Evolutionary conservation across 2,329 filamentous ascomycete species (phyloP), one percentile per base, ranked within the genome.

Genomic region (Mycosphaerella sp.): DNA sequence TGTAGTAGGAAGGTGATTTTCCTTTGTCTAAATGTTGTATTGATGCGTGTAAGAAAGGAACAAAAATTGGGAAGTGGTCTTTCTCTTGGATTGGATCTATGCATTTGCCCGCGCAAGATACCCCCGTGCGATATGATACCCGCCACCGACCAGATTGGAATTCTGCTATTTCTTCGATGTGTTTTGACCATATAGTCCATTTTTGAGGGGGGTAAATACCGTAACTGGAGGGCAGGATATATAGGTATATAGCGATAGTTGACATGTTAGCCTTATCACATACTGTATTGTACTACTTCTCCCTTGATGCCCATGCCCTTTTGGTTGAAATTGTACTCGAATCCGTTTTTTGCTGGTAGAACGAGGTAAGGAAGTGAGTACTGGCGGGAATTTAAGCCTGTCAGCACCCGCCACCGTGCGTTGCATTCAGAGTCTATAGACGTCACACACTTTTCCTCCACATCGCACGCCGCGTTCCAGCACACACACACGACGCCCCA

Each of bases 11-110:
- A 51, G 38, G 38, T 23, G 39, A 44, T 51, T 45, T 45, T 51
- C 48, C 14, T 51, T 36, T 51, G 48, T 51, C 17, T 4, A 26
- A 51, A 32, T 44, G 5, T 23, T 43, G 34, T 51, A 26, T 51
- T 51, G 40, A 51, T 51, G 41, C 44, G 48, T 38, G 42, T 38
- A n/a, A 38, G 21, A 44, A 4, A 6, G 40, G 11, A 12, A 49
- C 17, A 21, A 43, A 42, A 17, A 26, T 8, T 14, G 9, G 38
- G 21, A 32, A 32, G 14, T 26, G 48, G 31, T 44, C 41, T 44
- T 51, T 51, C 42, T 45, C 26, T 40, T 51, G 42, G 42, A 44
- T 51, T 51, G 48, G 48, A 51, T 51, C 48, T 51, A 51, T 51
- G 48, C 48, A 51, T 51, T 51, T 51, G 42, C 10, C 34, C 9